Evolutionary conservation across 106 monocot species (phyloP), one percentile per base, ranked within the genome.

Genomic region (Dendrobium huoshanense): DNA sequence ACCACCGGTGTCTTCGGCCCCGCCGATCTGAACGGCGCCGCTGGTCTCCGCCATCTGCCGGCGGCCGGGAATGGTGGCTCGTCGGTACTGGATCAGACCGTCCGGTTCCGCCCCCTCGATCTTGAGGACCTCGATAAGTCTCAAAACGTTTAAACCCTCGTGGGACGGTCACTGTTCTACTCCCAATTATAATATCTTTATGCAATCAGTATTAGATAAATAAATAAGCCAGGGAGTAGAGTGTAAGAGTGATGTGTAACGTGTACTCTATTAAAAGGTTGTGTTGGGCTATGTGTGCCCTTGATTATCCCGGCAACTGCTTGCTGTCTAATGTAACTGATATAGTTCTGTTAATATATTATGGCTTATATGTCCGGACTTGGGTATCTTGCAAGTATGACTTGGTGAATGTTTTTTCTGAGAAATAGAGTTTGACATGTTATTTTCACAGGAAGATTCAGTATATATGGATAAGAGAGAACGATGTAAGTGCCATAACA

Each of bases 101-200:
- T 77, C 10, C 87, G 95, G 87, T 95, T 91, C 82, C 95, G 95
- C 67, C 91, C 92, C 2, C 84, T 85, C 4, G 95, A 92, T 78
- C 85, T 85, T 1, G 95, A 92, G 83, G 95, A 87, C 85, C 87
- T 91, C 25, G 85, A 95, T n/a, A 90, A 95, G 83, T 85, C 91
- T 9, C 81, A 75, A 58, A 82, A 55, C 78, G 74, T 22, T 20
- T 74, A 44, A 24, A 7, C 19, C 13, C 41, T 15, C 33, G 70
- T 37, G 8, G 64, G n/a, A 8, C 8, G 2, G 2, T 9, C 37
- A 11, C 70, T 33, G 37, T 4, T 2, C 70, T 13, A 6, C 29
- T 70, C 70, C 37, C 33, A 10, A 33, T 37, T 37, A 37, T 70
- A 70, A 70, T 70, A 70, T 37, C 37, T 37, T n/a, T 51, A 51